phyloP scores from a whole-genome alignment of 148 eudicot genomes.

The Fallopia convolvulus region DNA sequence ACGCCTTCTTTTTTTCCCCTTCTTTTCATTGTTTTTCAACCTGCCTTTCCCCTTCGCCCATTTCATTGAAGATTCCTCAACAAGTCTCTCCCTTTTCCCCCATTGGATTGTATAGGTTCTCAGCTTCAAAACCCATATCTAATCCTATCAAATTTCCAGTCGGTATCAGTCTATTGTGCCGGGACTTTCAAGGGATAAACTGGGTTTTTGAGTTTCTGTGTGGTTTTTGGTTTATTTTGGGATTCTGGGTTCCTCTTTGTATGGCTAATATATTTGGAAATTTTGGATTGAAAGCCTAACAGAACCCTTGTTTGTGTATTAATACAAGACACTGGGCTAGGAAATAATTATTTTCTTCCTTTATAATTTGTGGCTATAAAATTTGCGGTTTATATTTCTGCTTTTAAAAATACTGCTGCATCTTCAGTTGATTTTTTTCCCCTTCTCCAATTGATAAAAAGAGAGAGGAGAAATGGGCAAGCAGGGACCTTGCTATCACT shows the following conservation, averaged over 20 bases:
- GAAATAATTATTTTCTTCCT: neutral
- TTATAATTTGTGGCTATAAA: neutral
- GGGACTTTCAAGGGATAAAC: neutral
- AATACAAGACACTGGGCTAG: neutral
- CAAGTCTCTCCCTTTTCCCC: neutral
- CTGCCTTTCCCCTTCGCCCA: slow-evolving; percentile 13
- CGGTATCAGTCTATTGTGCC: slow-evolving; percentile 7
- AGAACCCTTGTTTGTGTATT: neutral
- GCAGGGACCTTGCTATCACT: slow-evolving; percentile 99
- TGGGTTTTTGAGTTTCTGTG: slow-evolving; percentile 3
- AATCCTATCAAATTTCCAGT: neutral
- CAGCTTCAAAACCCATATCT: slow-evolving; percentile 8
- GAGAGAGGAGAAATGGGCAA: slow-evolving; percentile 75
- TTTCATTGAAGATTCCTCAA: slow-evolving; percentile 10
- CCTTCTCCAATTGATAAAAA: slow-evolving; percentile 5
- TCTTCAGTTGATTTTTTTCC: neutral
- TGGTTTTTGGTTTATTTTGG: neutral
- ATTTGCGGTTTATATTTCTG: neutral
- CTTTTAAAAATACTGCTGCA: neutral
- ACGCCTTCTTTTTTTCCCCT: neutral
- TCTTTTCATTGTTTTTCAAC: slow-evolving; percentile 4
- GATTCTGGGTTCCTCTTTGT: slow-evolving; percentile 6
- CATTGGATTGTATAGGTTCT: neutral
- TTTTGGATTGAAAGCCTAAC: neutral
- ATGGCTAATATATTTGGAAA: neutral